Conservation (phyloP, 768 basidiomycete species). For the Tulasnella sp. region DNA sequence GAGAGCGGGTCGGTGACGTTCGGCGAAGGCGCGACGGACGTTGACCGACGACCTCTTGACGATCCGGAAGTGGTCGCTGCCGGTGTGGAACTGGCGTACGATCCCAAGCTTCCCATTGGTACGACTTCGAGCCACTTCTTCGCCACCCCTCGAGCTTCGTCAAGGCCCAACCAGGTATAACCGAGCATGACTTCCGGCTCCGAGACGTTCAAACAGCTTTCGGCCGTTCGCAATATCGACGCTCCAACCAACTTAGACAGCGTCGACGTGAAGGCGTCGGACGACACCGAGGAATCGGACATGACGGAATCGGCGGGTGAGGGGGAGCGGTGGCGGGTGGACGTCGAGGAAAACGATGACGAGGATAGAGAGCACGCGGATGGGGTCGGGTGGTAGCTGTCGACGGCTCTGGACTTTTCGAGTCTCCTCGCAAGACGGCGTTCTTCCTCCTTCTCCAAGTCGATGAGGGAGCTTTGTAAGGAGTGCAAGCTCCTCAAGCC, state of each 20-base stretch:
- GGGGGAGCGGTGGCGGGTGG: not conserved
- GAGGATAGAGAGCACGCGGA: not conserved
- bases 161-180: not conserved
- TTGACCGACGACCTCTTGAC: not conserved
- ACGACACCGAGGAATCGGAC: not conserved
- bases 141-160: not conserved
- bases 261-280: not conserved
- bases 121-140: not conserved
- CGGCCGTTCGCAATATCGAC: not conserved
- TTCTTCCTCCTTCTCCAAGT: slow-evolving; percentile 8
- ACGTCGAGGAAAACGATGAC: not conserved
- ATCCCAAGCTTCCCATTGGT: not conserved
- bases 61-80: not conserved
- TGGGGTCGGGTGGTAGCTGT: not conserved
- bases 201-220: slow-evolving; percentile 7
- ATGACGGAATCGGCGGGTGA: not conserved
- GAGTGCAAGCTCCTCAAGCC: not conserved
- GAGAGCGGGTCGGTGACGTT: not conserved
- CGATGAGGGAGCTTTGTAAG: not conserved
- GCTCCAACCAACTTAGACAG: not conserved
- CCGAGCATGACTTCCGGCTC: not conserved
- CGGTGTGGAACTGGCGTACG: not conserved
- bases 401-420: not conserved
- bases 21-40: not conserved
- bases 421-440: not conserved